Evolutionary conservation across 1,139 yeast species (phyloP).

Genomic region (Lodderomyces jiufengensis): DNA sequence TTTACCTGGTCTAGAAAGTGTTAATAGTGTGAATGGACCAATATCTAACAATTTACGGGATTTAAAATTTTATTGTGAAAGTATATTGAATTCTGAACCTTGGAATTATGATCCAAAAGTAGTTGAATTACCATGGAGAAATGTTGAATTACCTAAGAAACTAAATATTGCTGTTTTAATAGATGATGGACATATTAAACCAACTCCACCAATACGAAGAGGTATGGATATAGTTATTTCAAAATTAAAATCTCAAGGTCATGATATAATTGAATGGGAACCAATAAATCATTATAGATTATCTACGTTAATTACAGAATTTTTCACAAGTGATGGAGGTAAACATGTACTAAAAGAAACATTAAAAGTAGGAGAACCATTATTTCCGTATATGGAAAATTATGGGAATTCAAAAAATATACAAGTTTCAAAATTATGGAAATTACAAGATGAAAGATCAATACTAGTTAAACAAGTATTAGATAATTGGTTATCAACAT

Average conservation of each 20-base stretch:
- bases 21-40: slow-evolving; percentile 61
- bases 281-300: slow-evolving; percentile 37
- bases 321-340: slow-evolving; percentile 49
- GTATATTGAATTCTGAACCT: slow-evolving; percentile 59
- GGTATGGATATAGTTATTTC: slow-evolving; percentile 26
- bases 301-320: slow-evolving; percentile 32
- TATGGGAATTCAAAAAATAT: slow-evolving; percentile 29
- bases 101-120: slow-evolving; percentile 60
- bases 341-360: slow-evolving; percentile 27
- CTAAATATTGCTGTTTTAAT: slow-evolving; percentile 36
- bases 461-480: slow-evolving; percentile 30
- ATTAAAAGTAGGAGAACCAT: slow-evolving; percentile 46
- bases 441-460: slow-evolving; percentile 33
- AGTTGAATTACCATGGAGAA: slow-evolving; percentile 61
- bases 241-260: slow-evolving; percentile 29
- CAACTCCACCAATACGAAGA: slow-evolving; percentile 55
- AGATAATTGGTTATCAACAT: slow-evolving; percentile 36
- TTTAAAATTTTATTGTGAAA: slow-evolving; percentile 55
- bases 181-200: slow-evolving; percentile 34
- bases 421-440: slow-evolving; percentile 42
- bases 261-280: slow-evolving; percentile 39
- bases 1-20: slow-evolving; percentile 57
- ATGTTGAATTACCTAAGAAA: slow-evolving; percentile 39
- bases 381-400: slow-evolving; percentile 32
- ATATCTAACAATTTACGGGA: slow-evolving; percentile 59